phyloP scores from a whole-genome alignment of 2,329 filamentous ascomycete species.

The Triangularia verruculosa region DNA sequence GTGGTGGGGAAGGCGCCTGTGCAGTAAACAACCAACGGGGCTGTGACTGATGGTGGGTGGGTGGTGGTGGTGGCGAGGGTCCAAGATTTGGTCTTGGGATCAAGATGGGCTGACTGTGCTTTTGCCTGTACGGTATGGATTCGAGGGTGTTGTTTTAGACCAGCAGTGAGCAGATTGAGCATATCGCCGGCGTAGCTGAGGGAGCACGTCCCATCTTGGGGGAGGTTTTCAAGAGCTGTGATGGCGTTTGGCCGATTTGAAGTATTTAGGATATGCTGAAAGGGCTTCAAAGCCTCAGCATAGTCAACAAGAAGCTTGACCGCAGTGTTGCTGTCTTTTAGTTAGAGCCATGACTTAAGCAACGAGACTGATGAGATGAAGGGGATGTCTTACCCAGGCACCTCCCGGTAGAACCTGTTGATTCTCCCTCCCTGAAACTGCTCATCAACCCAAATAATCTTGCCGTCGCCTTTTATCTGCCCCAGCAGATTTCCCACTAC shows the following conservation, averaged over 20 bases:
- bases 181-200: constrained; percentile 22
- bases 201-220: constrained; percentile 17
- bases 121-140: constrained; percentile 12
- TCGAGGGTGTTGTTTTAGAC: constrained; percentile 14
- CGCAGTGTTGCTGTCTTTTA: constrained; percentile 19
- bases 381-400: constrained; percentile 19
- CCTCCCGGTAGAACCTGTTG: constrained; percentile 17
- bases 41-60: neutral
- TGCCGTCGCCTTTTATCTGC: constrained; percentile 8
- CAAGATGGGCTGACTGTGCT: constrained; percentile 1
- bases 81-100: neutral
- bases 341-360: neutral
- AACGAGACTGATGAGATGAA: neutral
- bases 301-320: constrained; percentile 19
- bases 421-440: constrained; percentile 20
- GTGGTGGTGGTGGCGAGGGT: neutral
- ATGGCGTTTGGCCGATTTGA: constrained; percentile 14
- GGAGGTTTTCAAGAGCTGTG: constrained; percentile 11
- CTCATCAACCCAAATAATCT: constrained; percentile 23
- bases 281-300: constrained; percentile 13
- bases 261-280: constrained; percentile 13
- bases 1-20: constrained; percentile 16
- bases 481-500: constrained; percentile 24
- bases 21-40: constrained; percentile 23
- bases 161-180: constrained; percentile 20